These are phyloP conservation scores for Metschnikowia hibisci DNA, from an alignment of 805 yeast genomes.

Conservation along the genomic window DNA sequence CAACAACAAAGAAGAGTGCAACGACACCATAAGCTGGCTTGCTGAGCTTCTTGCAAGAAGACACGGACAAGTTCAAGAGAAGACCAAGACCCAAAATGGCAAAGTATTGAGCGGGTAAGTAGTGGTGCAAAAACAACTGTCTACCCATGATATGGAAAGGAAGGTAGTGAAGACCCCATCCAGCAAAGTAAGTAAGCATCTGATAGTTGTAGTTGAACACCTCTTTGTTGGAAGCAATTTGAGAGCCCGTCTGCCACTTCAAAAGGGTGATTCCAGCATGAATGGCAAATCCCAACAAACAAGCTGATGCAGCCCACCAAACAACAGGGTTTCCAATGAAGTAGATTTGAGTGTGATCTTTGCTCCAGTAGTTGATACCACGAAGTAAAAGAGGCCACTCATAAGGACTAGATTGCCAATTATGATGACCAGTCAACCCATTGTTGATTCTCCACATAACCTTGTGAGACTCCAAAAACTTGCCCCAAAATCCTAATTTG, in stretches of 20 bases:
- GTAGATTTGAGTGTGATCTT: conserved; percentile 58
- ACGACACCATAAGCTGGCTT: conserved; percentile 43
- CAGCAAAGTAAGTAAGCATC: conserved; percentile 56
- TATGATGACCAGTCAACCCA: conserved; percentile 65
- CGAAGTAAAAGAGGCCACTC: conserved; percentile 73
- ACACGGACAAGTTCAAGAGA: conserved; percentile 48
- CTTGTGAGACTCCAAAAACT: conserved; percentile 61
- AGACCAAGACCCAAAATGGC: conserved; percentile 77
- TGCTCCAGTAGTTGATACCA: conserved; percentile 81
- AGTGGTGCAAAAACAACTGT: conserved; percentile 91
- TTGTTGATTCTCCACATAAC: conserved; percentile 76
- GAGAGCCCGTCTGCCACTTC: conserved; percentile 58
- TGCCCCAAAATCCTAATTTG: conserved; percentile 50
- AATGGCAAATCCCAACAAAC: conserved; percentile 48
- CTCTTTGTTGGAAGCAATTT: conserved; percentile 45
- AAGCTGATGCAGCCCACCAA: conserved; percentile 68
- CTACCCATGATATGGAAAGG: conserved; percentile 88
- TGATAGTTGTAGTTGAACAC: conserved; percentile 65
- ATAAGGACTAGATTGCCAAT: conserved; percentile 66
- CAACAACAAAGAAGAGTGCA: conserved; percentile 44
- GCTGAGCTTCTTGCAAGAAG: conserved; percentile 38
- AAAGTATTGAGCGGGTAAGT: conserved; percentile 88
- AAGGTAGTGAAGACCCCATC: conserved; percentile 67
- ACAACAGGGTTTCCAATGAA: conserved; percentile 73
- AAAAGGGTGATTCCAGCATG: conserved; percentile 46